Base-by-base conservation (phyloP, 1,139 yeast species). In the Hansenula sp. region DNA sequence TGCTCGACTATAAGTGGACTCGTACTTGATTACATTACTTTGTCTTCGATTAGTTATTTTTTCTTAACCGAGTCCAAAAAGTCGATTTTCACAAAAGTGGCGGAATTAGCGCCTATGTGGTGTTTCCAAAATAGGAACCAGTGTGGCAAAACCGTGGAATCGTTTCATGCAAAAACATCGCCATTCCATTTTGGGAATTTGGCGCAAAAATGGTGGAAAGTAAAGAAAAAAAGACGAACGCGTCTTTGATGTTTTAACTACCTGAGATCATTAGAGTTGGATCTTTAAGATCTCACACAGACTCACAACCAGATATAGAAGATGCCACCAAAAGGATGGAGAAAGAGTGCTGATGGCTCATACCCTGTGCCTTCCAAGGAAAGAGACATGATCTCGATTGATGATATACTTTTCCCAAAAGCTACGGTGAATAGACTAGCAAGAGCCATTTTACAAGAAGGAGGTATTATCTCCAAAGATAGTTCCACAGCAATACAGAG, bases 321-420 rank as follows among this genome's bases (percentile, higher is more conserved):
- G 13, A 82, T 82, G 92, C 89, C 92, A 46, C 89, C 89, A 56
- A 82, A 82, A 60, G 88, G 89, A 35, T 82, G 88, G 89, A 80
- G 85, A 65, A 82, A 81, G 57, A 82, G 79, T 55, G 79, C 82
- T 2, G 87, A 79, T 41, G 87, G 84, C 7, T 72, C 75, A 31
- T 75, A 72, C 46, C 82, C 82, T 1, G 68, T 57, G 36, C 67
- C 79, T 9, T 68, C 67, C n/a, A 70, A 72, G 42, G 82, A 78
- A 27, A 67, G 71, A 16, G 87, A 81, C 41, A 65, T 69, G 39
- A 69, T 78, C 4, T 76, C 87, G 0, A 81, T 83, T 11, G 88
- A 82, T 41, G 87, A 80, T 38, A 69, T 82, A 26, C 61, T 84
- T 21, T 84, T 84, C 50, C 92, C 92, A 3, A 69, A 74, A 47